Percentiles rank a stretch among this genome's conserved stretches.
These are phyloP conservation scores for Ganoderma meredithae DNA, from an alignment of 1,284 basidiomycete species.

Conservation along the genomic window DNA sequence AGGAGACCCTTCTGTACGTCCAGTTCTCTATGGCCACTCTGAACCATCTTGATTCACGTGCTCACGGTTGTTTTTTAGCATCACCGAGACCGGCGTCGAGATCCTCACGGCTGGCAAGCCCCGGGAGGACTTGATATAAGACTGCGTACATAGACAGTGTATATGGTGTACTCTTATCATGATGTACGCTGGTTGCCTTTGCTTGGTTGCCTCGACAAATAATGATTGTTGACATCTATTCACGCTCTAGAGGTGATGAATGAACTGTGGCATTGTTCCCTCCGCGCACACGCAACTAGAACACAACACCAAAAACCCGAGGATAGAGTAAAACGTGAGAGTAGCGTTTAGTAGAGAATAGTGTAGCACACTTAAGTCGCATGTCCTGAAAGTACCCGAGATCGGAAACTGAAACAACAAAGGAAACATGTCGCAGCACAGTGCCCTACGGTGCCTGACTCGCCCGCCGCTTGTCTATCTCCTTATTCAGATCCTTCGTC, in stretches of 20 bases:
- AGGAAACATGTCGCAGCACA: not conserved
- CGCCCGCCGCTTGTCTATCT: slow-evolving; percentile 51
- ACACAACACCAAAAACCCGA: not conserved
- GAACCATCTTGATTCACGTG: too few relatives aligned
- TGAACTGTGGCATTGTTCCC: not conserved
- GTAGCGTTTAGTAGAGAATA: not conserved
- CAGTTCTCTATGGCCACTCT: not conserved
- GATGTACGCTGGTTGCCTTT: not conserved
- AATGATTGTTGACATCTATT: not conserved
- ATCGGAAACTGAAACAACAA: not conserved
- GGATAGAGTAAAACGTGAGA: not conserved
- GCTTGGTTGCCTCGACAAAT: slow-evolving; percentile 3
- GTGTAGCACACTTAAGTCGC: not conserved
- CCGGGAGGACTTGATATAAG: slow-evolving; percentile 44
- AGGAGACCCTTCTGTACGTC: slow-evolving; percentile 89
- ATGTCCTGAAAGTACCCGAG: not conserved
- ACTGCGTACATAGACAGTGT: not conserved
- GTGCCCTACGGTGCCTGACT: slow-evolving; percentile 11
- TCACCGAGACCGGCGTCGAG: slow-evolving; percentile 93
- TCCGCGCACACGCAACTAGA: not conserved
- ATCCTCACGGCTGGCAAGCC: slow-evolving; percentile 77
- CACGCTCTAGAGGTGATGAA: not conserved
- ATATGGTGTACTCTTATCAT: not conserved
- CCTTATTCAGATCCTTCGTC: slow-evolving; percentile 72
- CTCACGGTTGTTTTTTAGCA: slow-evolving; percentile 52